These are phyloP conservation scores for Metschnikowia matae DNA, from an alignment of 805 yeast species.

Conservation along the genomic window DNA sequence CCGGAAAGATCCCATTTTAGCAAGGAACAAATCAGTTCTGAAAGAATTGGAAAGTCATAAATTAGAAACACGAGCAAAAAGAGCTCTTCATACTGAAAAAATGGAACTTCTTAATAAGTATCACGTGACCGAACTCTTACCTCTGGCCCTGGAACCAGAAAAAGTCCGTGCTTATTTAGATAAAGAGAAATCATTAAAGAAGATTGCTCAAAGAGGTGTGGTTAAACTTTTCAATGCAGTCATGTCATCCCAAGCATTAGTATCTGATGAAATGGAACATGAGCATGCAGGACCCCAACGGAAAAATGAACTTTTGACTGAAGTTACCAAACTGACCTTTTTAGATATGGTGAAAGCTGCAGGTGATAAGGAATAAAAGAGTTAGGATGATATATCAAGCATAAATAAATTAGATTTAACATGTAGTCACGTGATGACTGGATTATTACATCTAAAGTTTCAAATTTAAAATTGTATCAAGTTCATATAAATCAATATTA, in stretches of 20 bases:
- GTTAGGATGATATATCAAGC: no score
- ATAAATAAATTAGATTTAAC: no score
- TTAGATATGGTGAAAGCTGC: slow-evolving; percentile 83
- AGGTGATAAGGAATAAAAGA: slow-evolving; percentile 41
- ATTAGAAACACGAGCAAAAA: slow-evolving; percentile 78
- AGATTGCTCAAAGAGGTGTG: slow-evolving; percentile 85
- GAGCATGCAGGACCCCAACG: slow-evolving; percentile 44
- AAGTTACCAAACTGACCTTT: slow-evolving; percentile 84
- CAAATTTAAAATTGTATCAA: no score
- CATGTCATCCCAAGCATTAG: slow-evolving; percentile 66
- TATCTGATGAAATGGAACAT: slow-evolving; percentile 47
- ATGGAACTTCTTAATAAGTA: slow-evolving; percentile 61
- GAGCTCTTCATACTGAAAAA: slow-evolving; percentile 67
- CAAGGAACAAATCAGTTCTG: slow-evolving; percentile 67
- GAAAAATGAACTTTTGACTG: slow-evolving; percentile 62
- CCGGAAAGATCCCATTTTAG: slow-evolving; percentile 84
- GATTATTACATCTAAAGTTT: no score
- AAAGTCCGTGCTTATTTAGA: slow-evolving; percentile 58
- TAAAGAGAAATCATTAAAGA: slow-evolving; percentile 64
- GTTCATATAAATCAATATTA: no score
- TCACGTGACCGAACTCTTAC: slow-evolving; percentile 65
- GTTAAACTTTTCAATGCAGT: slow-evolving; percentile 81
- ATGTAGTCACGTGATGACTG: no score
- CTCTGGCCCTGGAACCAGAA: slow-evolving; percentile 51
- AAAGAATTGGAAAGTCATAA: slow-evolving; percentile 77